Evolutionary conservation across 768 basidiomycete genomes (phyloP), one percentile per base, ranked within the genome.

Genomic region (Tricholoma furcatifolium): DNA sequence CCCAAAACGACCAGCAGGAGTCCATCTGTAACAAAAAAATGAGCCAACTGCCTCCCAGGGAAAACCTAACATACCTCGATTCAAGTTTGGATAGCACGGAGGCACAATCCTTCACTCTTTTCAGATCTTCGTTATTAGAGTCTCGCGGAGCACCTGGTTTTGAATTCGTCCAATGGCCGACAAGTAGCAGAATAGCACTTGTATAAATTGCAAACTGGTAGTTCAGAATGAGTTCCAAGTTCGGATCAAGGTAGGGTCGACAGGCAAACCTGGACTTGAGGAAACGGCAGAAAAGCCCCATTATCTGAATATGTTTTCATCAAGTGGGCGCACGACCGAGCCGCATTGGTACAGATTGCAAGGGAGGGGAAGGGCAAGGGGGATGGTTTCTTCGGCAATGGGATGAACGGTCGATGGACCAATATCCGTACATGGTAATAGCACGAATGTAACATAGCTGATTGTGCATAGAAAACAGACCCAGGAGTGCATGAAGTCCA

Each of bases 281-380:
- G 67, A 43, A 74, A 55, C 2, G 73, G 73, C 27, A 72, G 51
- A 10, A 40, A 50, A 6, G 66, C 62, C 14, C 47, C 39, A 5
- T 73, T 65, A 46, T 62, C 65, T 31, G 74, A 69, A 51, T 72
- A 68, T 43, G 69, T 51, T 67, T 88, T 87, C 17, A 87, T 64
- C 34, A 93, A 77, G 60, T 85, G 87, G 34, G 78, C 79, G 54
- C 81, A 85, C 0, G 87, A 88, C 6, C 89, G 75, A 3, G 92
- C 88, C 0, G 92, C 84, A 55, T 92, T 92, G 9, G 85, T 83
- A 64, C 90, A 93, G 48, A 93, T 91, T 0, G 88, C 87, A 31
- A 92, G 72, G 0, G 90, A 61, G 70, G 86, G 84, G 43, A 84
- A 77, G 2, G 68, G 62, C 9, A 67, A 52, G 2, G 70, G 64